Evolutionary conservation across 2,329 filamentous ascomycete genomes (phyloP).

Genomic region (Zalaria obscura): DNA sequence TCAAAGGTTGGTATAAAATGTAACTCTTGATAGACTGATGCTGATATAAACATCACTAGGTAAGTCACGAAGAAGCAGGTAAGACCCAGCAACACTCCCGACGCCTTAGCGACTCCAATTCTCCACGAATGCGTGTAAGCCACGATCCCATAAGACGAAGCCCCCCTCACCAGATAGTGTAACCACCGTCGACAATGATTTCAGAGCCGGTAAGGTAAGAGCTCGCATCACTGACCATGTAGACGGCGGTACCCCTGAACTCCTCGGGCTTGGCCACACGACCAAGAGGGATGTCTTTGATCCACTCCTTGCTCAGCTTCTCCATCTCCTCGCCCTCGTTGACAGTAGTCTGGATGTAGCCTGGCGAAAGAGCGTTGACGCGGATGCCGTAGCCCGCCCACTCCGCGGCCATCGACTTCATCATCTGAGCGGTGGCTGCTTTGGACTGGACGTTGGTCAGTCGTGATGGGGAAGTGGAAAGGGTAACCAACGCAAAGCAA

Average conservation of each 20-base stretch:
- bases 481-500: too few species aligned
- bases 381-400: constrained; percentile 17
- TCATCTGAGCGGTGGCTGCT: constrained; percentile 20
- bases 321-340: constrained; percentile 23
- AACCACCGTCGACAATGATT: constrained; percentile 19
- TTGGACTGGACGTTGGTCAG: constrained; percentile 9
- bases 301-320: constrained; percentile 17
- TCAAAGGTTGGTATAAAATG: too few species aligned
- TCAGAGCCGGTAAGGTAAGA: constrained; percentile 18
- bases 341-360: constrained; percentile 18
- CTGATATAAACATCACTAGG: too few species aligned
- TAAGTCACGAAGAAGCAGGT: too few species aligned
- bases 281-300: constrained; percentile 21
- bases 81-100: too few species aligned
- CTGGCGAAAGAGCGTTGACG: constrained; percentile 17
- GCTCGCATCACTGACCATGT: constrained; percentile 17
- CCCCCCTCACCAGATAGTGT: constrained; percentile 9
- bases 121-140: too few species aligned
- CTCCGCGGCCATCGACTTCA: constrained; percentile 19
- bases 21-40: too few species aligned
- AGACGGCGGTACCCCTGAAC: constrained; percentile 20
- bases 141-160: not conserved
- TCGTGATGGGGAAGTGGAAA: not conserved
- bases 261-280: constrained; percentile 24
- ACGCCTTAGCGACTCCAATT: too few species aligned